These are phyloP conservation scores for Marasmius sp. DNA, from an alignment of 1,284 basidiomycete species.

Conservation along the genomic window DNA sequence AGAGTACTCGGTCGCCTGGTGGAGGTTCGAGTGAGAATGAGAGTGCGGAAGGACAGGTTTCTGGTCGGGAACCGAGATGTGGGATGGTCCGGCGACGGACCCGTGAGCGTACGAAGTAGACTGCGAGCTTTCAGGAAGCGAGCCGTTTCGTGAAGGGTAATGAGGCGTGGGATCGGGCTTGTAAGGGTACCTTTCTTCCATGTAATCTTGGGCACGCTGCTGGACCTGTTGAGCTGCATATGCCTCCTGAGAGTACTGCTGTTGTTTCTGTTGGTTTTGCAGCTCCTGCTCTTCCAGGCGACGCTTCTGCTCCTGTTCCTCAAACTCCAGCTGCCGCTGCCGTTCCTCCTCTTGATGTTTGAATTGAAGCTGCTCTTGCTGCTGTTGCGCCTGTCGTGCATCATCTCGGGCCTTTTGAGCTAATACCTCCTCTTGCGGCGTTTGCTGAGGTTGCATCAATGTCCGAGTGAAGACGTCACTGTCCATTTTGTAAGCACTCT, in stretches of 20 bases:
- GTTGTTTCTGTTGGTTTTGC: constrained; percentile 15
- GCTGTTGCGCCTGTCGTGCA: constrained; percentile 14
- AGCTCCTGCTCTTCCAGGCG: constrained; percentile 9
- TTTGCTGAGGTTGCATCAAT: constrained; percentile 5
- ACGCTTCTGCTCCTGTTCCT: constrained; percentile 25
- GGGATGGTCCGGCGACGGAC: not conserved
- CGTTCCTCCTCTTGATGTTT: constrained; percentile 19
- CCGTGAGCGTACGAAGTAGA: constrained; percentile 7
- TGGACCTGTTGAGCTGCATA: constrained; percentile 3
- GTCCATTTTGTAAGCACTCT: constrained; percentile 42
- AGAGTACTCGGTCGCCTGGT: constrained; percentile 13
- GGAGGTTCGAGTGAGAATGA: constrained; percentile 19
- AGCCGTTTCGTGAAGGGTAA: not conserved
- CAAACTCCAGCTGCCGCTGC: constrained; percentile 18
- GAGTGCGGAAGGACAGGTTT: constrained; percentile 14
- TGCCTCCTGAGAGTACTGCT: constrained; percentile 15
- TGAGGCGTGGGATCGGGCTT: not conserved
- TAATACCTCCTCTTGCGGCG: constrained; percentile 7
- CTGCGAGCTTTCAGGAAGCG: constrained; percentile 8
- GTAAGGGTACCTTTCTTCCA: not conserved
- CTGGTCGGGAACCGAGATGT: constrained; percentile 5
- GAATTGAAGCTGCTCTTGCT: constrained; percentile 13
- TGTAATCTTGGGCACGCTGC: constrained; percentile 5
- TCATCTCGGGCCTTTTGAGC: constrained; percentile 18
- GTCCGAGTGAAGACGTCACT: constrained; percentile 27